phyloP scores from a whole-genome alignment of 2,329 filamentous ascomycete genomes.

The Fusarium sp. region DNA sequence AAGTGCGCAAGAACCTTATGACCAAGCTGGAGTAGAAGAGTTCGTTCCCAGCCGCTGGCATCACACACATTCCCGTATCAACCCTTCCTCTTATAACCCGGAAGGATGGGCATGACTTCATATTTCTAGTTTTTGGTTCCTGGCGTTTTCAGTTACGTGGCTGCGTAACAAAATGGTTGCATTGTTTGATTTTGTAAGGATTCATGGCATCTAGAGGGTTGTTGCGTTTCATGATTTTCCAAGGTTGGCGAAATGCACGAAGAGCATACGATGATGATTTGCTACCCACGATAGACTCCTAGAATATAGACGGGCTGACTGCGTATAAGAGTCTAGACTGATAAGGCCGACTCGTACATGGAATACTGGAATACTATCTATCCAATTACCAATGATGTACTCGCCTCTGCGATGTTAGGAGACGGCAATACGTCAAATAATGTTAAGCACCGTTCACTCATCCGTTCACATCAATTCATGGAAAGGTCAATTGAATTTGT shows the following conservation, averaged over 20 bases:
- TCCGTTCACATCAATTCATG: not conserved
- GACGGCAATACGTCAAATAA: not conserved
- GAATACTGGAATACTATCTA: not conserved
- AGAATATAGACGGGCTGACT: slow-evolving; percentile 27
- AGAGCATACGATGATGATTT: slow-evolving; percentile 24
- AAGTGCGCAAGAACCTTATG: slow-evolving; percentile 77
- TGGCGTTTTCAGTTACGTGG: slow-evolving; percentile 25
- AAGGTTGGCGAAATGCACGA: slow-evolving; percentile 12
- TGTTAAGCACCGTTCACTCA: not conserved
- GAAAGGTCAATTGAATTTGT: slow-evolving; percentile 30
- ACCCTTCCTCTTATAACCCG: not conserved
- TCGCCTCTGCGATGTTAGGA: not conserved
- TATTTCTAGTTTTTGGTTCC: slow-evolving; percentile 2
- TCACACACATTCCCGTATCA: not conserved
- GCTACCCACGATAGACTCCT: slow-evolving; percentile 26
- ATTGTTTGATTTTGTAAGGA: slow-evolving; percentile 10
- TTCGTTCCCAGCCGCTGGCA: not conserved
- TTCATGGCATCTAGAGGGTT: slow-evolving; percentile 9
- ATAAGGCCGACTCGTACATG: not conserved
- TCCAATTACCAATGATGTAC: not conserved
- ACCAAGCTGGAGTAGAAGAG: slow-evolving; percentile 60
- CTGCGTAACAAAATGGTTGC: slow-evolving; percentile 14
- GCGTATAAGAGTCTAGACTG: slow-evolving; percentile 7
- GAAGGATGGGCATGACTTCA: not conserved
- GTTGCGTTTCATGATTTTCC: slow-evolving; percentile 15